phyloP scores from a whole-genome alignment of 2,329 filamentous ascomycete genomes.

The Monosporascus sp. region DNA sequence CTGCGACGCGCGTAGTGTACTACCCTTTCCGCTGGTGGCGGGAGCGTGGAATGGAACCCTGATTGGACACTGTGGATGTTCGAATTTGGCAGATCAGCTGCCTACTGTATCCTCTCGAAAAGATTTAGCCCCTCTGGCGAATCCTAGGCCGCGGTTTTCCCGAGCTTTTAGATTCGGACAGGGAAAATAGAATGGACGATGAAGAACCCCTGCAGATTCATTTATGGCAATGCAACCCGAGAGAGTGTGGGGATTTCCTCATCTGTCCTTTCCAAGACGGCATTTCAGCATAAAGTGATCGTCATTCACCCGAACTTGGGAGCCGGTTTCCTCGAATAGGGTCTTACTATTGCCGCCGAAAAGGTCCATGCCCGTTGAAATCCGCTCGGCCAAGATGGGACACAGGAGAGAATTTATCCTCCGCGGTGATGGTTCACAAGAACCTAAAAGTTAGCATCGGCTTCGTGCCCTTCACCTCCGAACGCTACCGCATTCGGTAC shows the following conservation, averaged over 20 bases:
- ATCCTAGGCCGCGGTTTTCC: not conserved
- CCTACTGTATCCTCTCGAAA: not conserved
- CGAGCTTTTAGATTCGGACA: not conserved
- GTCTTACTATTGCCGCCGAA: not conserved
- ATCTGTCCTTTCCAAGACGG: not conserved
- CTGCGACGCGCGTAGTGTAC: constrained; percentile 8
- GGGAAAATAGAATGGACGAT: too few species aligned
- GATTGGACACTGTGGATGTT: too few species aligned
- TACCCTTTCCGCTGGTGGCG: constrained; percentile 20
- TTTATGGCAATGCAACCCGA: constrained; percentile 21
- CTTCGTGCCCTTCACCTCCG: constrained; percentile 22
- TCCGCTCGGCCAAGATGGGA: constrained; percentile 15
- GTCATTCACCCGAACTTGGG: not conserved
- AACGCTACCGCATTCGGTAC: not conserved
- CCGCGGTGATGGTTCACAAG: constrained; percentile 12
- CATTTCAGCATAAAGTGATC: not conserved
- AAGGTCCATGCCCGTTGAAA: too few species aligned
- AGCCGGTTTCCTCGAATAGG: not conserved
- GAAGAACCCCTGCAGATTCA: constrained; percentile 6
- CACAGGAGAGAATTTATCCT: constrained; percentile 18
- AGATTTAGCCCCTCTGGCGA: not conserved
- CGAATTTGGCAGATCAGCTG: too few species aligned
- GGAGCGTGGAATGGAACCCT: constrained; percentile 12
- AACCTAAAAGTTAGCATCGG: constrained; percentile 11
- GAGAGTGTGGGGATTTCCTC: constrained; percentile 4